Conservation (phyloP, 306 rosid genomes). For the Erythrophleum fordii region DNA sequence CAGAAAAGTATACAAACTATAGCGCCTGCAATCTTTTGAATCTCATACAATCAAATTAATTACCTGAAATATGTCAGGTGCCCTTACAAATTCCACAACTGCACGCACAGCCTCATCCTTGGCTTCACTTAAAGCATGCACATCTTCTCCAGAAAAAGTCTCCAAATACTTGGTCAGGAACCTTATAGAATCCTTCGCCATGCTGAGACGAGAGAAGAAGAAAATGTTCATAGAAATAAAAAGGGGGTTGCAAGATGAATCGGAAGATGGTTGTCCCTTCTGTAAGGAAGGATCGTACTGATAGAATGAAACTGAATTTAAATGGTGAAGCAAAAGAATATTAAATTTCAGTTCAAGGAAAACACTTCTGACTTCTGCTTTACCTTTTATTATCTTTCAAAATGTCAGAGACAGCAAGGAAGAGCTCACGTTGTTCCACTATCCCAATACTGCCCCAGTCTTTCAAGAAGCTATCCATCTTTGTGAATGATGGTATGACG, state of each 20-base stretch:
- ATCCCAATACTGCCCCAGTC: constrained; percentile 83
- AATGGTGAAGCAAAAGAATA: not conserved
- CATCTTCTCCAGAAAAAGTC: constrained; percentile 82
- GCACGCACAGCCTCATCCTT: constrained; percentile 91
- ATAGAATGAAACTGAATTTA: not conserved
- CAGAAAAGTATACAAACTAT: not conserved
- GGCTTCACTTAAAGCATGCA: constrained; percentile 65
- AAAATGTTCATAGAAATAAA: not conserved
- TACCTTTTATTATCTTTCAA: constrained; percentile 90
- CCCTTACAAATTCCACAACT: constrained; percentile 84
- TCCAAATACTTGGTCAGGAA: constrained; percentile 79
- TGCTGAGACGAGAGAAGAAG: constrained; percentile 51
- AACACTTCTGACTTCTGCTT: constrained; percentile 11
- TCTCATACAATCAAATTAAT: constrained; percentile 8
- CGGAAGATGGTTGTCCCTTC: not conserved
- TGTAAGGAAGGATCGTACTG: not conserved
- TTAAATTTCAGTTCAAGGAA: not conserved
- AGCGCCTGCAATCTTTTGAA: not conserved
- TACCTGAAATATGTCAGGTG: constrained; percentile 89
- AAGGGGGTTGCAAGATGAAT: not conserved
- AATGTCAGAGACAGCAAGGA: constrained; percentile 75
- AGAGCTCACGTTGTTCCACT: constrained; percentile 72
- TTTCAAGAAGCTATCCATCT: constrained; percentile 84
- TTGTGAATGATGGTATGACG: constrained; percentile 73
- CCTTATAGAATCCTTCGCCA: constrained; percentile 78